Evolutionary conservation across 352 stramenopile genomes (phyloP).

Genomic region (Phytophthora parvispora): DNA sequence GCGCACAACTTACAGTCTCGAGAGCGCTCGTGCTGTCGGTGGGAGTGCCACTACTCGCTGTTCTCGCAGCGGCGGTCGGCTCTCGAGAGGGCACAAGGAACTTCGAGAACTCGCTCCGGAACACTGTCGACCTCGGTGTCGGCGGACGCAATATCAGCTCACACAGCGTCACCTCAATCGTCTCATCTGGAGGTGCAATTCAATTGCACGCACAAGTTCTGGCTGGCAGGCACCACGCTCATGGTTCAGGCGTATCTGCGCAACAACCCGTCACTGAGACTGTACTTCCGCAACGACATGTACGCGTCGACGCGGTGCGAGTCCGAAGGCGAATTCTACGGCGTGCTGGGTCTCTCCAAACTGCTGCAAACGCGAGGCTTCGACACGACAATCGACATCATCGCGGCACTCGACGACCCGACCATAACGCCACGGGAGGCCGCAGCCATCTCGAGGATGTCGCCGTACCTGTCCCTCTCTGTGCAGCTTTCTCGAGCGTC

Average conservation of each 20-base stretch:
- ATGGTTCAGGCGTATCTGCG: constrained; percentile 49
- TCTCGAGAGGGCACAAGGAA: constrained; percentile 42
- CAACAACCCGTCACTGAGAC: constrained; percentile 36
- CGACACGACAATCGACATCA: constrained; percentile 66
- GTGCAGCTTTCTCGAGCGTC: constrained; percentile 50
- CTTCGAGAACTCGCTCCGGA: constrained; percentile 3
- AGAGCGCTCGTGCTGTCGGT: constrained; percentile 67
- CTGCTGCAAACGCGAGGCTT: constrained; percentile 44
- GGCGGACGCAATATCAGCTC: constrained; percentile 6
- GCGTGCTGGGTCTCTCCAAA: constrained; percentile 44
- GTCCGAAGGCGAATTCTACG: constrained; percentile 57
- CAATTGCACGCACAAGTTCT: constrained; percentile 76
- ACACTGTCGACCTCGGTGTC: background rate
- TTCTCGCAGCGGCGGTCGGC: constrained; percentile 66
- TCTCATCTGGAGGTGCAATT: constrained; percentile 50
- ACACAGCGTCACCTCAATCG: constrained; percentile 1
- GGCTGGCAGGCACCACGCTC: constrained; percentile 39
- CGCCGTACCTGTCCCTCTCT: constrained; percentile 65
- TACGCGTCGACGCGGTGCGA: constrained; percentile 69
- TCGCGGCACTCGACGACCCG: constrained; percentile 28
- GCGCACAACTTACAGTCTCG: constrained; percentile 69
- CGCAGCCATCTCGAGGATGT: constrained; percentile 35
- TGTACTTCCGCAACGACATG: constrained; percentile 79
- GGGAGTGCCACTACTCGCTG: constrained; percentile 81
- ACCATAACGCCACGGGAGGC: constrained; percentile 71